Evolutionary conservation across 2,329 filamentous ascomycete species (phyloP).

Genomic region (Chrysoporthe puriensis): DNA sequence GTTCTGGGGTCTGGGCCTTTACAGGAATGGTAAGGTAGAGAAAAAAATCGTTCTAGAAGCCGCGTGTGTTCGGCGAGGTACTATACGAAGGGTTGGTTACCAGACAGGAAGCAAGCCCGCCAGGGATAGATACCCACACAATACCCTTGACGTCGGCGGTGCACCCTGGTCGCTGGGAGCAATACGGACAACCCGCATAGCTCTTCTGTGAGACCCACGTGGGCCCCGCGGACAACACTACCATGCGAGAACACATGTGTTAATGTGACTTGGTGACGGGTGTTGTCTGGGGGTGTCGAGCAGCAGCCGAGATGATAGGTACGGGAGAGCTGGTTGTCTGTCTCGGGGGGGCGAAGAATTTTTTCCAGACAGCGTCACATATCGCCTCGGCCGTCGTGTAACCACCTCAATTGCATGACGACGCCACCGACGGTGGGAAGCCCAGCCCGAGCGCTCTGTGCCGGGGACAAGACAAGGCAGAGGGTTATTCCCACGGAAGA

Average conservation of each 20-base stretch:
- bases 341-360: background rate
- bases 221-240: slow-evolving; percentile 8
- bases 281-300: background rate
- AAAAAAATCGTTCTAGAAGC: slow-evolving; percentile 4
- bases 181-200: background rate
- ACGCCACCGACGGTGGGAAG: background rate
- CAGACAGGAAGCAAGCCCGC: background rate
- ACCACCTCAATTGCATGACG: background rate
- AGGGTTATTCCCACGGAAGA: background rate
- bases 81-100: background rate
- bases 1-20: background rate
- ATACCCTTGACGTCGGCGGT: background rate
- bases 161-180: background rate
- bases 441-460: background rate
- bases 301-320: background rate
- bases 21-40: background rate
- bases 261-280: background rate
- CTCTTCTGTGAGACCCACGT: slow-evolving; percentile 8
- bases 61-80: background rate
- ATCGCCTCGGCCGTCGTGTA: background rate
- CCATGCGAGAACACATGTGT: slow-evolving; percentile 3
- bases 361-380: background rate
- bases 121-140: background rate
- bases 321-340: background rate
- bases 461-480: background rate